Evolutionary conservation across 805 yeast genomes (phyloP), one percentile per base, ranked within the genome.

Genomic region (Barnettozyma salicaria): DNA sequence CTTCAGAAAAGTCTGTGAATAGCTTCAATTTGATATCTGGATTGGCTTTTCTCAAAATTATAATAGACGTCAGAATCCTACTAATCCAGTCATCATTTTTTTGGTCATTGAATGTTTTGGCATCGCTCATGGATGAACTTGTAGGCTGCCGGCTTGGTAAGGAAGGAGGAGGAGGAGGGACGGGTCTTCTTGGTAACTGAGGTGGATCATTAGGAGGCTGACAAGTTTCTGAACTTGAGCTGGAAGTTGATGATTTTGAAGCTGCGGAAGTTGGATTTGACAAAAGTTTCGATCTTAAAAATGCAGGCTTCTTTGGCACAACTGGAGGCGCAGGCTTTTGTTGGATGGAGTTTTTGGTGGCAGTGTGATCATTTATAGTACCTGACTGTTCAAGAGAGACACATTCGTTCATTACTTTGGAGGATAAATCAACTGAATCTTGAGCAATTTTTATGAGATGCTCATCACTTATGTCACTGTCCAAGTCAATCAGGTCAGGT

Each of bases 71-170:
- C n/a, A 58, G 44, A 2, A 76, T 63, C 30, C 86, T 64, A 22
- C 61, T 60, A 37, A 67, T 68, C 89, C 89, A 80, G 14, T 62
- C 47, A 16, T 74, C 78, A 18, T 68, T 67, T 30, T 64, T 69
- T 40, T 68, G 74, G 45, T 77, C 84, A 12, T 61, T 53, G 16
- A 44, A 53, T 3, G 49, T 29, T 12, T 32, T 31, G 6, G 32
- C 16, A 19, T 28, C 37, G 6, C 14, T 44, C 50, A 1, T 20
- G 12, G 26, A 7, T 6, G 34, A 24, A 20, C 19, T 16, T 10
- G 21, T 19, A 13, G 36, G 24, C 19, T 22, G 13, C 8, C 24
- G 34, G 22, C 25, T 27, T 14, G 30, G 23, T 27, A 32, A 32
- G 11, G 25, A 45, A 29, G 60, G 48, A 20, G 64, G 59, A 12